Base-by-base conservation (phyloP, 192 early-diverging fungal genomes). In the Endogone sp. region DNA sequence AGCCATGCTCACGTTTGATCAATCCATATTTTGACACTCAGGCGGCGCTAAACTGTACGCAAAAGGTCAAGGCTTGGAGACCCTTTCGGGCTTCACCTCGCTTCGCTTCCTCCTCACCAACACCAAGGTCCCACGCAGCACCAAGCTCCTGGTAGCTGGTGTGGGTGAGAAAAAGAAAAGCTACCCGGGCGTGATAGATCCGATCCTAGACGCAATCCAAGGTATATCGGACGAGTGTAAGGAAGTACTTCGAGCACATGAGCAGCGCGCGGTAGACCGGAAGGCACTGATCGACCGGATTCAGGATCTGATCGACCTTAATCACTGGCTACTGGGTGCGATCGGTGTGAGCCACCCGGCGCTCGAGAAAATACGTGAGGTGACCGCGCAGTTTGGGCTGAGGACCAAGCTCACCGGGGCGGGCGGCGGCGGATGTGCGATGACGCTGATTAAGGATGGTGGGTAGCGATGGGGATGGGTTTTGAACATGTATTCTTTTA, bases 341-440 rank as follows among this genome's bases (percentile, higher is more conserved):
- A 75, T 92, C 67, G 94, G 94, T 21, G 93, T 97, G 4, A 89
- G 92, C 25, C 96, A 98, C 74, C 85, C 89, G 29, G 71, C 84
- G 29, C 75, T 98, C 3, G 98, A 99, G 62, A 88, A 75, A 29
- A 81, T 99, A 21, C 75, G 91, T 6, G 76, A 74, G 13, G 89
- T 93, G 21, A 87, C 93, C 0, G 73, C 77, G 1, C 28, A 69
- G n/a, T 73, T 83, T 49, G 84, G 82, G 0, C 75, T 98, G 69
- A 82, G 84, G 29, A 85, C 93, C 22, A 99, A 99, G 78, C 77
- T 99, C 29, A 99, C 98, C 3, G 98, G 98, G 29, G 95, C 94
- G 26, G 96, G 98, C 28, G 98, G 98, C 54, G 98, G 98, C 64
- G 98, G 98, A 13, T 99, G 97, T 75, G 92, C 92, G 23, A 71